Evolutionary conservation across 352 stramenopile genomes (phyloP), one percentile per base, ranked within the genome.

Genomic region (Globisporangium iwayamae): DNA sequence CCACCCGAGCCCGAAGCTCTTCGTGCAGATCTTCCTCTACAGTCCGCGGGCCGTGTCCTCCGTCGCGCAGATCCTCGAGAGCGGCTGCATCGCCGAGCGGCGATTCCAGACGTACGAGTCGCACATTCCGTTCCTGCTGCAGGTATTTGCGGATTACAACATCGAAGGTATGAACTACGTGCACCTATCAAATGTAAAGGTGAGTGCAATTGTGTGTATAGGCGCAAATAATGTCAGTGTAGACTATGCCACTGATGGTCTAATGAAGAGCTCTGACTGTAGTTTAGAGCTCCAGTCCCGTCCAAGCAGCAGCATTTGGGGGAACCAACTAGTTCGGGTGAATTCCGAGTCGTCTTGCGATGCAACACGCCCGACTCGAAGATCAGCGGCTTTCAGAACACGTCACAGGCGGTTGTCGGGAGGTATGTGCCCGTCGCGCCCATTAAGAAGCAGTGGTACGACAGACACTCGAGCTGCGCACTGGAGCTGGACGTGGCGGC

Each of bases 101-200:
- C 68, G 69, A 2, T 96, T 97, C 51, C 90, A 97, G 67, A 80
- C 87, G 8, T 97, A 90, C 65, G 91, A 97, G 62, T 83, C 89
- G 1, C 91, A 97, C 61, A 81, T 97, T 11, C 88, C 88, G 30
- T 97, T 96, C 61, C 57, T 96, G 7, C 66, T 97, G 25, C 91
- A 96, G 82, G 75, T 94, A 5, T 96, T 97, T 75, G 87, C 90
- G 1, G 91, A 97, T 67, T 96, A 97, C 73, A 92, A 94, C 43
- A 95, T 97, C 36, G 89, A 96, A 79, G 91, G 91, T n/a, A 96
- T 96, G 87, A 96, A 92, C 66, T 75, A 77, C 10, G 65, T 96
- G 22, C 78, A 85, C 56, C 67, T 96, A 16, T 72, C 73, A 25
- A 81, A 93, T 43, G 73, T 84, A 41, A 92, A 86, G 68, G 80